Conservation (phyloP, 176 grass and related monocot genomes). For the Triticum monococcum region DNA sequence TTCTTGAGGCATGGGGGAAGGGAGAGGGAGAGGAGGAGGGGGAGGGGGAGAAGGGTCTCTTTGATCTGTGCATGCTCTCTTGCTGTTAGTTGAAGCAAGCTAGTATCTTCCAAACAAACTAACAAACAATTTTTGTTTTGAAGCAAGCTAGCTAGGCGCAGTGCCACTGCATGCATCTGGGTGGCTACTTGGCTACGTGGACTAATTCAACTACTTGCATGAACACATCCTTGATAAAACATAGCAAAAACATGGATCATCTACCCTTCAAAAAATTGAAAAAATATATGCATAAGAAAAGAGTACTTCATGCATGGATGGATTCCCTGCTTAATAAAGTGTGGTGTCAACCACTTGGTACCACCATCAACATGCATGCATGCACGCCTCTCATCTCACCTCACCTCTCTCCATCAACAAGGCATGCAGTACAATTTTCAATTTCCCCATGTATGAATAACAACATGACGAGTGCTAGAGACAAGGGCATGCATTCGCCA, state of each 20-base stretch:
- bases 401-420: conserved; percentile 21
- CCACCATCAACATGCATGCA: not conserved
- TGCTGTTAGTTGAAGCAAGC: conserved; percentile 45
- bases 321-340: conserved; percentile 35
- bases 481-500: conserved; percentile 43
- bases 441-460: conserved; percentile 21
- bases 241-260: too few species aligned
- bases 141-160: not conserved
- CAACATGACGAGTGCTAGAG: conserved; percentile 48
- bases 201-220: not conserved
- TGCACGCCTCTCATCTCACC: not conserved
- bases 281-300: too few species aligned
- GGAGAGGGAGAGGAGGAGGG: not conserved
- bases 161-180: not conserved
- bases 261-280: too few species aligned
- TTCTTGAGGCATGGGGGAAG: conserved; percentile 47
- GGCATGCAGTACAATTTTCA: conserved; percentile 11
- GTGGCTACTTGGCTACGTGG: not conserved
- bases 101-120: not conserved
- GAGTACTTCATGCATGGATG: not conserved
- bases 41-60: not conserved
- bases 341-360: conserved; percentile 48
- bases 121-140: not conserved
- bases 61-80: not conserved
- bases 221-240: not conserved